phyloP scores from a whole-genome alignment of 1,284 basidiomycete genomes.

The Heliocybe sulcata region DNA sequence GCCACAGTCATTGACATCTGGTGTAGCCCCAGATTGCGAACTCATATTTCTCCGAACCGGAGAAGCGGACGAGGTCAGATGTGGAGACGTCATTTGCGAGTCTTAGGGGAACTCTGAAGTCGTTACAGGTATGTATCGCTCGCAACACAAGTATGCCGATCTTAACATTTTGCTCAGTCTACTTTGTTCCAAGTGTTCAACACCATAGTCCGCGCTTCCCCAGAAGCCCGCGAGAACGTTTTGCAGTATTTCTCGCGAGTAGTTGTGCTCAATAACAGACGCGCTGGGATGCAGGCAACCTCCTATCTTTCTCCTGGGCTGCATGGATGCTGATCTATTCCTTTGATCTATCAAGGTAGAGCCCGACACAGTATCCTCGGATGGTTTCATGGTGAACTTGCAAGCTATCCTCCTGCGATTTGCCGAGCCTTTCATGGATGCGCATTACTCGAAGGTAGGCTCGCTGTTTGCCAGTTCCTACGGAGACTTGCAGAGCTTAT shows the following conservation, averaged over 20 bases:
- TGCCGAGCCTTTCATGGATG: slow-evolving; percentile 97
- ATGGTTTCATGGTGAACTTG: slow-evolving; percentile 92
- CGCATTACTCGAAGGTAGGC: slow-evolving; percentile 78
- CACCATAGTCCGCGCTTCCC: slow-evolving; percentile 76
- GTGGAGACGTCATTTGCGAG: slow-evolving; percentile 82
- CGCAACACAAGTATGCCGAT: neutral
- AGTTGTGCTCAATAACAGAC: slow-evolving; percentile 74
- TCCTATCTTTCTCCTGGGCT: neutral
- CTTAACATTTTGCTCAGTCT: slow-evolving; percentile 31
- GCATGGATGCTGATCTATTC: slow-evolving; percentile 2
- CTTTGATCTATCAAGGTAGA: slow-evolving; percentile 52
- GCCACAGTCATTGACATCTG: slow-evolving; percentile 1
- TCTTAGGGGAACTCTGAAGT: slow-evolving; percentile 74
- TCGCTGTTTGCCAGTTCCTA: neutral
- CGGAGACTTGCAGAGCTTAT: neutral
- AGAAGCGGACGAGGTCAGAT: slow-evolving; percentile 67
- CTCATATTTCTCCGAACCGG: slow-evolving; percentile 80
- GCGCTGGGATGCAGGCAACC: slow-evolving; percentile 81
- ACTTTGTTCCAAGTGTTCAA: slow-evolving; percentile 90
- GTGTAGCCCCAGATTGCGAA: slow-evolving; percentile 70
- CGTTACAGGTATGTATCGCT: slow-evolving; percentile 55
- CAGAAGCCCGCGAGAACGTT: slow-evolving; percentile 77
- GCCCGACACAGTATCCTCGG: slow-evolving; percentile 78
- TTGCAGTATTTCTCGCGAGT: slow-evolving; percentile 79
- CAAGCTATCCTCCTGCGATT: slow-evolving; percentile 81